These are phyloP conservation scores for Neofusicoccum cordaticola DNA, from an alignment of 2,329 filamentous ascomycete genomes.

Conservation along the genomic window DNA sequence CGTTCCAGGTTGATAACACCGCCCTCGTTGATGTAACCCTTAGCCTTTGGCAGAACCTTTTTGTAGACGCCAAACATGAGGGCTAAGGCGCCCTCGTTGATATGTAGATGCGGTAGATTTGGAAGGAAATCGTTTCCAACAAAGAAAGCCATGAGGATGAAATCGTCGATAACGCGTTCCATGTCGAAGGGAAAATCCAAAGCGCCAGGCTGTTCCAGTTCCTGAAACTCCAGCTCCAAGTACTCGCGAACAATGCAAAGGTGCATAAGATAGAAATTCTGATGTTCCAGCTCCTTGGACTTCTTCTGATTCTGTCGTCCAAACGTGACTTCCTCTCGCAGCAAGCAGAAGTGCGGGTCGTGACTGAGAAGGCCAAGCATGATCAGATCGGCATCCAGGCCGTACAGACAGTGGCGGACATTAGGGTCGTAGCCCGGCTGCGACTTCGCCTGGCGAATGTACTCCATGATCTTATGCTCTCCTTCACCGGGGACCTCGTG, in stretches of 20 bases:
- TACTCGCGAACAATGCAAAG: slow-evolving; percentile 97
- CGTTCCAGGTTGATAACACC: slow-evolving; percentile 87
- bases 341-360: slow-evolving; percentile 94
- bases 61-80: slow-evolving; percentile 99
- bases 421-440: slow-evolving; percentile 92
- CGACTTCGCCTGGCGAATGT: slow-evolving; percentile 95
- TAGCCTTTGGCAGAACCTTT: slow-evolving; percentile 76
- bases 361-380: slow-evolving; percentile 97
- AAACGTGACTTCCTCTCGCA: slow-evolving; percentile 97
- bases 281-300: slow-evolving; percentile 94
- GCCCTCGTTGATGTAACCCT: slow-evolving; percentile 94
- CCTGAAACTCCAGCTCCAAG: slow-evolving; percentile 93
- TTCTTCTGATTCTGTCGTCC: slow-evolving; percentile 83
- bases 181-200: slow-evolving; percentile 83
- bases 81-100: slow-evolving; percentile 94
- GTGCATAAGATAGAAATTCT: slow-evolving; percentile 97
- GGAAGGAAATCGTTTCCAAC: slow-evolving; percentile 99
- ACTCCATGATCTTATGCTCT: slow-evolving; percentile 99
- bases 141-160: slow-evolving; percentile 99
- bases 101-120: slow-evolving; percentile 92
- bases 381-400: slow-evolving; percentile 94
- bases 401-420: slow-evolving; percentile 93
- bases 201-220: slow-evolving; percentile 70
- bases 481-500: slow-evolving; percentile 98
- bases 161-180: slow-evolving; percentile 96